A percentile compares a stretch with the other conserved stretches of the same genome.
Conservation (phyloP, 2,329 filamentous ascomycete genomes). For the Alternaria postmessia region DNA sequence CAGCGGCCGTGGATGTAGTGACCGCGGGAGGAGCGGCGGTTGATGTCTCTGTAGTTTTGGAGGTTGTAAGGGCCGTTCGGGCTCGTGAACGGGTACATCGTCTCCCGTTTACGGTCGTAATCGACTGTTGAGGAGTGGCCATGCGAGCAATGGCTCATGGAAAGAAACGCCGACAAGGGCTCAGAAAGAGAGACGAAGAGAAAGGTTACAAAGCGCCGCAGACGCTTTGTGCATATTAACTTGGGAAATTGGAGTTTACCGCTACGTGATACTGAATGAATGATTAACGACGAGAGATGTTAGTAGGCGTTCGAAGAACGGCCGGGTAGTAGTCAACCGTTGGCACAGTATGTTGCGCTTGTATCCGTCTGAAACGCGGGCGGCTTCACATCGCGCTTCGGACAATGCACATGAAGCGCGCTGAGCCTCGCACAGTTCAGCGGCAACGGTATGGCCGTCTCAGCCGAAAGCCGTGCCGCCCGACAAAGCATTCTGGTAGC, state of each 20-base stretch:
- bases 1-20: conserved; percentile 29
- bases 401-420: conserved; percentile 50
- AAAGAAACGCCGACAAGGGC: conserved; percentile 41
- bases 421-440: conserved; percentile 41
- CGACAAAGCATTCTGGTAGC: conserved; percentile 21
- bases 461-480: conserved; percentile 30
- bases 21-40: conserved; percentile 29
- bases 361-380: conserved; percentile 46
- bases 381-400: conserved; percentile 47
- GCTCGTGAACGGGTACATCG: conserved; percentile 51
- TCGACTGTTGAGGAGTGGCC: conserved; percentile 49
- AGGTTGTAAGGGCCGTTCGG: conserved; percentile 40
- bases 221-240: conserved; percentile 50
- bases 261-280: conserved; percentile 33
- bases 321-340: conserved; percentile 44
- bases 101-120: conserved; percentile 50
- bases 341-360: conserved; percentile 46
- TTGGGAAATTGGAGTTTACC: conserved; percentile 36
- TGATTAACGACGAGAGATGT: conserved; percentile 34
- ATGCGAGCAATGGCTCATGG: conserved; percentile 48
- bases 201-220: conserved; percentile 41
- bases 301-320: conserved; percentile 35
- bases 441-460: conserved; percentile 41
- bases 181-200: conserved; percentile 40
- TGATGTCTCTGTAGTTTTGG: conserved; percentile 23